Conservation (phyloP, 169 alveolate species). For the Eimeria praecox region DNA sequence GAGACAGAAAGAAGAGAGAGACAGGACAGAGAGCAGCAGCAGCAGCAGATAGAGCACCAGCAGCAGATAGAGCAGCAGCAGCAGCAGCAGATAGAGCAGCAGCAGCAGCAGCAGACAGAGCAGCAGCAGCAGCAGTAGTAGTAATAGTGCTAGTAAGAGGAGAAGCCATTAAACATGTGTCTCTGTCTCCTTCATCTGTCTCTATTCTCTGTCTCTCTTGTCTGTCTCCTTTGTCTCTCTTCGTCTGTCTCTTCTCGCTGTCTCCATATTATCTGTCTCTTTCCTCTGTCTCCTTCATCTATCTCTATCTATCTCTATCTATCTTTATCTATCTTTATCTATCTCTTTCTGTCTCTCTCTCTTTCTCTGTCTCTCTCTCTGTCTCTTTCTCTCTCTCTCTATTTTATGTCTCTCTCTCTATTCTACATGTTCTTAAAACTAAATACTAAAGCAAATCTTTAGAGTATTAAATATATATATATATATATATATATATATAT, state of each 20-base stretch:
- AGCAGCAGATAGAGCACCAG: neutral
- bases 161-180: neutral
- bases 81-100: neutral
- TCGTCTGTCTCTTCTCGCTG: neutral
- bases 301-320: neutral
- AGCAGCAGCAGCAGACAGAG: neutral
- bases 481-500: too few species aligned
- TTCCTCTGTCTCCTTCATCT: neutral
- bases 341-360: neutral
- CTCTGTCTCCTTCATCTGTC: neutral
- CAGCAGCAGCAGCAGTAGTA: conserved; percentile 12
- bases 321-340: neutral
- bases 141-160: neutral
- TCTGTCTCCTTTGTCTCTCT: neutral
- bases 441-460: too few species aligned
- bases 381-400: neutral
- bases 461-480: too few species aligned
- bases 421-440: too few species aligned
- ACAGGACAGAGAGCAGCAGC: neutral
- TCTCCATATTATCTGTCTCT: neutral
- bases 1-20: neutral
- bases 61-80: conserved; percentile 8
- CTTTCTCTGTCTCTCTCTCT: neutral
- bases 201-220: neutral
- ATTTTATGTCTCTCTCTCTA: neutral